Evolutionary conservation across 371 early-diverging fungal species (phyloP).

Genomic region (Mortierella sp.): DNA sequence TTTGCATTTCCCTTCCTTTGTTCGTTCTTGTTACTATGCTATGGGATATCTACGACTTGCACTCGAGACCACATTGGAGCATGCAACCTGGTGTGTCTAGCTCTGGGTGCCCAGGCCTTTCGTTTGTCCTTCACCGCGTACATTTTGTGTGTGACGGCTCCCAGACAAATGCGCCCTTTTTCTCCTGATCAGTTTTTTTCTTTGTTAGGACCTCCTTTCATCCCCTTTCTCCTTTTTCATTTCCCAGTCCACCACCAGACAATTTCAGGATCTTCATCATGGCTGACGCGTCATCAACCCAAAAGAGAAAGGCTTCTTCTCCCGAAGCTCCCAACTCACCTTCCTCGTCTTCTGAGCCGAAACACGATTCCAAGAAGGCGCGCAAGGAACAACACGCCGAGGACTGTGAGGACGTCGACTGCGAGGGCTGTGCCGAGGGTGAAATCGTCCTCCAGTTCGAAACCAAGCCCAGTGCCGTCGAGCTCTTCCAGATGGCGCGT

Average conservation of each 20-base stretch:
- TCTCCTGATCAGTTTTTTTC: slow-evolving; percentile 3
- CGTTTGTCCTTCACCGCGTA: not conserved
- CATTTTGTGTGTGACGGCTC: not conserved
- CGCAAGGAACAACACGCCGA: slow-evolving; percentile 59
- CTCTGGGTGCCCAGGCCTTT: not conserved
- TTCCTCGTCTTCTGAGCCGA: not conserved
- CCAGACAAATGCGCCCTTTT: not conserved
- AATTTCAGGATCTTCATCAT: slow-evolving; percentile 19
- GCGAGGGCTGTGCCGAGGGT: slow-evolving; percentile 72
- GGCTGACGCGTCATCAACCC: slow-evolving; percentile 23
- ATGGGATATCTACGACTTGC: not conserved
- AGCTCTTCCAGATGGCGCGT: slow-evolving; percentile 69
- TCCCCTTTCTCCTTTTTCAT: not conserved
- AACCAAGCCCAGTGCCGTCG: slow-evolving; percentile 62
- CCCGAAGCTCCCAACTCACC: slow-evolving; percentile 8
- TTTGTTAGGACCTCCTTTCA: not conserved
- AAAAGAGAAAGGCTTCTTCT: slow-evolving; percentile 47
- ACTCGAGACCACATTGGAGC: not conserved
- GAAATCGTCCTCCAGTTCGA: slow-evolving; percentile 72
- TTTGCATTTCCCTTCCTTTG: not conserved
- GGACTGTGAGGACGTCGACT: slow-evolving; percentile 65
- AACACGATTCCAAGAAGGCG: slow-evolving; percentile 38
- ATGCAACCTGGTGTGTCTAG: not conserved
- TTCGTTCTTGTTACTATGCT: not conserved
- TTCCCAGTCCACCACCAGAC: not conserved